Base-by-base conservation (phyloP, 2,329 filamentous ascomycete genomes). In the Pseudogymnoascus sp. region DNA sequence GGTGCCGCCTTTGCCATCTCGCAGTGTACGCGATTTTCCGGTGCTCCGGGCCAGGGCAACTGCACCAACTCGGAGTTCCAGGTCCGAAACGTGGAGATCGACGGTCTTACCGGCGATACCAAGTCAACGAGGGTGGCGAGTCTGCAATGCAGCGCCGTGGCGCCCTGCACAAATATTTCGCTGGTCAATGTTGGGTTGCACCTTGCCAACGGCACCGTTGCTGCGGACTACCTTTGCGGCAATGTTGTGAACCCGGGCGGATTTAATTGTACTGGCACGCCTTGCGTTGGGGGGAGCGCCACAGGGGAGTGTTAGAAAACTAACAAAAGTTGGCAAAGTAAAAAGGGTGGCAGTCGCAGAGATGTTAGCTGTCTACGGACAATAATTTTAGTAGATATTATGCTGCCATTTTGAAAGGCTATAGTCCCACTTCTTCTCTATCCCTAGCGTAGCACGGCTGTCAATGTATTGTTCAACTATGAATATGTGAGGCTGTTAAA, bases 31-130 rank as follows among this genome's bases (percentile, higher is more conserved):
- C 68, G 69, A 0, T 77, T 75, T 62, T 72, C 62, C 4, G 71
- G 72, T 2, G 70, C 71, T 2, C 66, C 66, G 4, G 42, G 42
- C 4, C 6, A n/a, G 23, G 75, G 75, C 0, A 75, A 77, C 55
- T 77, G 75, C 65, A 75, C 73, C 0, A 75, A 73, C 7, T 74
- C 71, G 1, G 67, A 72, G 35, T 79, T 79, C 64, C 71, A 79
- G 59, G 68, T 80, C 33, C 64, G 66, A 2, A 70, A 76, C 58
- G 64, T 78, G 2, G 62, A 60, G 1, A 62, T 73, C 8, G 55
- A 23, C 1, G 62, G 67, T 30, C 60, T 71, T 2, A 62, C 60
- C 0, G 70, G 72, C 0, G 71, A 68, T 2, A 64, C 64, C 1
- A 22, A 62, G 22, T 30, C 12, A 6, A 65, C 63, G 1, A 35